These are phyloP conservation scores for Alternaria arbusti DNA, from an alignment of 2,329 filamentous ascomycete genomes.

Conservation along the genomic window DNA sequence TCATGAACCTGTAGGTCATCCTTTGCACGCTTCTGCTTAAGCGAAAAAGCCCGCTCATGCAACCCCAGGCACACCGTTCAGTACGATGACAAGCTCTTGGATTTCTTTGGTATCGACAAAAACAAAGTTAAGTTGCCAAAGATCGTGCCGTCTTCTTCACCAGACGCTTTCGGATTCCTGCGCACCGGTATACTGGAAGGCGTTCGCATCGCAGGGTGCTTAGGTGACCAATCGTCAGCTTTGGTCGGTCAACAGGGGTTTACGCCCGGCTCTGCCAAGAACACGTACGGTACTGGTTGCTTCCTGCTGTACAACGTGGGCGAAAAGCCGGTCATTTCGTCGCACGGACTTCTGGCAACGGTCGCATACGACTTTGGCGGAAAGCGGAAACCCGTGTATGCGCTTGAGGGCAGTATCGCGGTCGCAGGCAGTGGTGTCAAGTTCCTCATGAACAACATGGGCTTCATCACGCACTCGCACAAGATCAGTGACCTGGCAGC, in stretches of 20 bases:
- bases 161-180: slow-evolving; percentile 73
- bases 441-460: slow-evolving; percentile 68
- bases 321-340: slow-evolving; percentile 82
- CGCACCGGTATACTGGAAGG: slow-evolving; percentile 70
- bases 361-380: slow-evolving; percentile 85
- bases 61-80: slow-evolving; percentile 65
- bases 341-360: slow-evolving; percentile 81
- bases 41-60: slow-evolving; percentile 2
- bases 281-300: slow-evolving; percentile 89
- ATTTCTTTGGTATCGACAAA: slow-evolving; percentile 79
- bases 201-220: slow-evolving; percentile 77
- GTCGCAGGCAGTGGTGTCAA: slow-evolving; percentile 83
- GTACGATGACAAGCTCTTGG: slow-evolving; percentile 78
- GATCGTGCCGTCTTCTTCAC: slow-evolving; percentile 81
- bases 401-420: slow-evolving; percentile 82
- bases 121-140: slow-evolving; percentile 78
- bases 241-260: slow-evolving; percentile 88
- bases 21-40: neutral
- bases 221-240: slow-evolving; percentile 86
- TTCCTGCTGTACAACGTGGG: slow-evolving; percentile 92
- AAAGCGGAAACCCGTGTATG: slow-evolving; percentile 72
- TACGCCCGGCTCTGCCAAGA: slow-evolving; percentile 81
- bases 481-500: slow-evolving; percentile 70
- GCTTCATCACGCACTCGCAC: slow-evolving; percentile 65
- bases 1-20: slow-evolving; percentile 73